A percentile compares a stretch with the other conserved stretches of the same genome.
These are phyloP conservation scores for Stygiomarasmius scandens DNA, from an alignment of 1,284 basidiomycete species.

Conservation along the genomic window DNA sequence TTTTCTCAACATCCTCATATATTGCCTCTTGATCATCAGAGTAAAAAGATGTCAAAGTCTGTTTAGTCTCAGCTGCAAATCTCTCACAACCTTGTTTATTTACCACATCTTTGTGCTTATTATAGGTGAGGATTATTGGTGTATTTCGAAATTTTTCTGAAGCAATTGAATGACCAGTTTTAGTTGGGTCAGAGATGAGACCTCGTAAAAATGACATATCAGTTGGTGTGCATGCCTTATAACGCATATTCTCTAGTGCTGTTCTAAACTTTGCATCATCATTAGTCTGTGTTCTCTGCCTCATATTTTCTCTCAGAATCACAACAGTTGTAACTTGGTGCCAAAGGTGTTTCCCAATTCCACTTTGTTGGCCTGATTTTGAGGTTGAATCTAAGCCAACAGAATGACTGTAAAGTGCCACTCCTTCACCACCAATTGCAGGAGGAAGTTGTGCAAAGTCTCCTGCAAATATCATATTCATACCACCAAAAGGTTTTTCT, in stretches of 20 bases:
- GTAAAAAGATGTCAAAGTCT: slow-evolving; percentile 27
- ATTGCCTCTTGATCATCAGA: slow-evolving; percentile 21
- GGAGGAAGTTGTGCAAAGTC: slow-evolving; percentile 33
- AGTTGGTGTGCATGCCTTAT: no score
- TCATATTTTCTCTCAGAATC: no score
- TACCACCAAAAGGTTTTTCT: slow-evolving; percentile 21
- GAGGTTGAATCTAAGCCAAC: no score
- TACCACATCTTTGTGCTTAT: no score
- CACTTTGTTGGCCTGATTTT: no score
- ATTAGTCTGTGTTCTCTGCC: no score
- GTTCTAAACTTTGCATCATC: no score
- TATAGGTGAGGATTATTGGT: slow-evolving; percentile 38
- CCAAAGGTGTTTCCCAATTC: no score
- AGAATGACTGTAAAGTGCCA: slow-evolving; percentile 23
- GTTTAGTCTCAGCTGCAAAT: no score
- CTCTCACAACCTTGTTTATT: no score
- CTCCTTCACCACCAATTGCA: slow-evolving; percentile 5
- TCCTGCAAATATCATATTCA: slow-evolving; percentile 27
- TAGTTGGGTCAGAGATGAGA: slow-evolving; percentile 16
- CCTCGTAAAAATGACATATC: slow-evolving; percentile 34
- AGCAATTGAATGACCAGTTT: slow-evolving; percentile 13
- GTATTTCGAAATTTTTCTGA: slow-evolving; percentile 29
- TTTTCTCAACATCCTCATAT: background rate
- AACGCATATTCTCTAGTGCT: no score
- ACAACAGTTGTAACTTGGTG: no score